Conservation (phyloP, 257 asterid species). For the Solanum clarkiae region DNA sequence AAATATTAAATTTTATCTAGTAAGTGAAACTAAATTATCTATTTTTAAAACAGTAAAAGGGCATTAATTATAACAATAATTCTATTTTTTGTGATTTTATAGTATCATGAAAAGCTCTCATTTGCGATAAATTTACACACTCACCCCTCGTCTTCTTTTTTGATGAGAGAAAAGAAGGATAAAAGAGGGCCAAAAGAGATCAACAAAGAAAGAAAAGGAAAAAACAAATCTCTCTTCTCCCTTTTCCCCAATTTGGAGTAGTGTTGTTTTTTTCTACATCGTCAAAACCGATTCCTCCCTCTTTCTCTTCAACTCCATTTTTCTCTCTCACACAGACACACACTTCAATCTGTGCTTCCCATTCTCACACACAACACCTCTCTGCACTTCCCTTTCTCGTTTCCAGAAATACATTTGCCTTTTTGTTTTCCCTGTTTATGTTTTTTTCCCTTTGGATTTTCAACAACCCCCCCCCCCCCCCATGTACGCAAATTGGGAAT, state of each 20-base stretch:
- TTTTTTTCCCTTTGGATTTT: neutral
- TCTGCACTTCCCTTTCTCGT: neutral
- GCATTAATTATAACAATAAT: neutral
- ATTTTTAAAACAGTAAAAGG: neutral
- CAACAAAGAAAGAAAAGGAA: neutral
- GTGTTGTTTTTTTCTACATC: neutral
- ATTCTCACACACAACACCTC: neutral
- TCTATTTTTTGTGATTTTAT: neutral
- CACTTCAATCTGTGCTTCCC: neutral
- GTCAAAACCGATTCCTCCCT: neutral
- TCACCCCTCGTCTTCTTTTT: neutral
- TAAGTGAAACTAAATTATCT: neutral
- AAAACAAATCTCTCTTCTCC: neutral
- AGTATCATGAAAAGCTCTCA: neutral
- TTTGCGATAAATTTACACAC: neutral
- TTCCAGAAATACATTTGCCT: neutral
- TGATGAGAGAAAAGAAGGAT: neutral
- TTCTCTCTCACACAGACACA: neutral
- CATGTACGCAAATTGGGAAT: neutral
- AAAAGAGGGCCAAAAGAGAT: neutral
- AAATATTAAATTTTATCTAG: neutral
- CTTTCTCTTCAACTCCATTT: neutral
- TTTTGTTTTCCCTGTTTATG: neutral
- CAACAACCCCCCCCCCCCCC: neutral
- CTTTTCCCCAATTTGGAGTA: neutral